Evolutionary conservation across 2,329 filamentous ascomycete species (phyloP), one percentile per base, ranked within the genome.

Genomic region (Cladosporium austrohemisphaericum): DNA sequence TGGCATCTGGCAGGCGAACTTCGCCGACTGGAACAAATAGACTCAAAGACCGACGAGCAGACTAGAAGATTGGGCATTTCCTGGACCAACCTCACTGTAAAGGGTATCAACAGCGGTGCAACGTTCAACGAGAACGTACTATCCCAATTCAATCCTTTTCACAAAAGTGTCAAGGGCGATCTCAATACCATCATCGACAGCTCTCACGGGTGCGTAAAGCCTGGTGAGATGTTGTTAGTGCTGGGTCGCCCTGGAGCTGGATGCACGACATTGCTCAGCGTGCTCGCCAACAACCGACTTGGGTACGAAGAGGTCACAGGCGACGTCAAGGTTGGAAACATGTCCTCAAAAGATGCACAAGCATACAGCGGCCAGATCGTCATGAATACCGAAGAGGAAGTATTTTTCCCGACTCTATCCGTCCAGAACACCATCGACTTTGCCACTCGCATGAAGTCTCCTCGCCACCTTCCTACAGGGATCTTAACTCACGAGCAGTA

Each of bases 241-340:
- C 57, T 63, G 20, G 40, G 41, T 8, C 60, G 67, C 3, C 70
- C 70, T 0, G 76, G 71, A 0, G 78, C 76, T 3, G 81, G 81
- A 6, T 88, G 85, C 61, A 85, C 83, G 0, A 85, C 84, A 0
- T 71, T 88, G n/a, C 71, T 88, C 37, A 87, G 84, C 57, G 71
- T 84, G 56, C 71, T 88, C 3, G 74, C 81, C 41, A 87, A 87
- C 57, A 75, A 78, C 49, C 71, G 82, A 31, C 37, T 35, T 23
- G 55, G 53, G 2, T 56, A 54, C 26, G 54, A 52, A 10, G 54
- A 54, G 22, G 28, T 62, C 38, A 40, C 54, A 2, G 63, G 63
- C 5, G 59, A 66, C 28, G 74, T 86, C 3, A 68, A 71, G 18
- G 85, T 77, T 56, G 83, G 76, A 1, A 66, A 68, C 0, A 65